Evolutionary conservation across 192 early-diverging fungal species (phyloP).

Genomic region (Rhizoclosmatium globosum): DNA sequence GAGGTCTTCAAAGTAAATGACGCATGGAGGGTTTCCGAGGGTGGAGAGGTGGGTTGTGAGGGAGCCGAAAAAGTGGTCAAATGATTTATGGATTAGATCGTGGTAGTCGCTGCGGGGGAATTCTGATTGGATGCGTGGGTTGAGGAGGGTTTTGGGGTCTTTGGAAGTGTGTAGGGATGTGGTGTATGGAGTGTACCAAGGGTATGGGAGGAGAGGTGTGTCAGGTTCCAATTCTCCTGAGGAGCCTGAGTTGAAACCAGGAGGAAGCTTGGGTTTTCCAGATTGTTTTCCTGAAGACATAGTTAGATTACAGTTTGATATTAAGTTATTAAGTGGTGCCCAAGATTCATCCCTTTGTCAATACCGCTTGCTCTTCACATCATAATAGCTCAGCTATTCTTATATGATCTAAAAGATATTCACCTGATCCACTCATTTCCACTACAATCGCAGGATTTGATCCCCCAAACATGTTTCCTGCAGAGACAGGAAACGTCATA

Average conservation of each 20-base stretch:
- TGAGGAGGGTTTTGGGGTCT: slow-evolving; percentile 4
- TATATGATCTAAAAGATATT: too few relatives aligned
- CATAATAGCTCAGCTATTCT: too few relatives aligned
- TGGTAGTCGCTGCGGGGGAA: slow-evolving; percentile 10
- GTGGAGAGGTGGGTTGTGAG: neutral
- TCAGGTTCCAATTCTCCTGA: slow-evolving; percentile 4
- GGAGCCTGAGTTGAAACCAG: neutral
- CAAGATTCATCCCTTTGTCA: too few relatives aligned
- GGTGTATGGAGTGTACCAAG: slow-evolving; percentile 14
- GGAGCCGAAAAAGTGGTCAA: slow-evolving; percentile 11
- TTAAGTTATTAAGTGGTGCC: too few relatives aligned
- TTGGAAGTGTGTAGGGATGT: neutral
- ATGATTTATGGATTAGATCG: slow-evolving; percentile 6
- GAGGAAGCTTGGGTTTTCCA: too few relatives aligned
- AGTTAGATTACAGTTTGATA: too few relatives aligned
- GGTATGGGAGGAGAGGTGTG: slow-evolving; percentile 3
- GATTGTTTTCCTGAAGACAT: too few relatives aligned
- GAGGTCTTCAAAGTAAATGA: slow-evolving; percentile 24
- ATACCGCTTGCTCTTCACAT: too few relatives aligned
- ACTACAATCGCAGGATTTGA: neutral
- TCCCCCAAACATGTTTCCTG: neutral
- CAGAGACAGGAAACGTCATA: neutral
- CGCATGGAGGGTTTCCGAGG: neutral
- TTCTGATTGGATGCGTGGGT: slow-evolving; percentile 19
- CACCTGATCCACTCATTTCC: neutral